Conservation (phyloP, 306 rosid species). For the Begonia masoniana region DNA sequence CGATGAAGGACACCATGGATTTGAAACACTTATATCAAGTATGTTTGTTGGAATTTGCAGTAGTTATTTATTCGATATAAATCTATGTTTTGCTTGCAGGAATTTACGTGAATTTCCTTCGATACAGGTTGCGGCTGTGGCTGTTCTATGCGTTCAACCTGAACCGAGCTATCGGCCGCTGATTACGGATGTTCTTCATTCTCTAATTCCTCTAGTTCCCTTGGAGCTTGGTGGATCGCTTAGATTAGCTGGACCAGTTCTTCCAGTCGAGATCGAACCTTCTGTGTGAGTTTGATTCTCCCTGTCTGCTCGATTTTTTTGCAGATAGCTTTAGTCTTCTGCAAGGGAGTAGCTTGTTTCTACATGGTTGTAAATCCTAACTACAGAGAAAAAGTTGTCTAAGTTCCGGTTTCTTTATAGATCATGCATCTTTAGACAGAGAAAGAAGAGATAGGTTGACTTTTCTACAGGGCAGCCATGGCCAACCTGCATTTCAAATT, state of each 20-base stretch:
- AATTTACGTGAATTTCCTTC: too few species aligned
- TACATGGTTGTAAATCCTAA: too few species aligned
- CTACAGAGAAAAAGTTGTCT: too few species aligned
- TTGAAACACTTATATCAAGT: conserved; percentile 93
- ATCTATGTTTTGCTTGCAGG: not conserved
- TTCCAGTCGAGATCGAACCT: not conserved
- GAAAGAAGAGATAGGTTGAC: too few species aligned
- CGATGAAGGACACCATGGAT: conserved; percentile 73
- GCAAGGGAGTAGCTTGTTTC: too few species aligned
- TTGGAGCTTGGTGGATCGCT: conserved; percentile 76
- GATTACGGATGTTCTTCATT: conserved; percentile 79
- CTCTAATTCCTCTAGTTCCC: conserved; percentile 81
- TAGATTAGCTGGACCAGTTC: conserved; percentile 34
- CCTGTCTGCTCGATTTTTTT: too few species aligned
- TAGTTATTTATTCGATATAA: not conserved
- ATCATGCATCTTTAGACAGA: too few species aligned
- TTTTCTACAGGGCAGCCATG: too few species aligned
- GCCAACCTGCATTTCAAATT: too few species aligned
- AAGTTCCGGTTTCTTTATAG: too few species aligned
- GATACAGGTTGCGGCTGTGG: conserved; percentile 89
- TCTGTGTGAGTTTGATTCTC: too few species aligned
- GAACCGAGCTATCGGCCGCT: conserved; percentile 89
- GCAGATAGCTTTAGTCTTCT: too few species aligned
- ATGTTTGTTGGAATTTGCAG: conserved; percentile 6
- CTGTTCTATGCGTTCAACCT: conserved; percentile 81